These are phyloP conservation scores for Clonostachys sp. DNA, from an alignment of 2,329 filamentous ascomycete species.

Conservation along the genomic window DNA sequence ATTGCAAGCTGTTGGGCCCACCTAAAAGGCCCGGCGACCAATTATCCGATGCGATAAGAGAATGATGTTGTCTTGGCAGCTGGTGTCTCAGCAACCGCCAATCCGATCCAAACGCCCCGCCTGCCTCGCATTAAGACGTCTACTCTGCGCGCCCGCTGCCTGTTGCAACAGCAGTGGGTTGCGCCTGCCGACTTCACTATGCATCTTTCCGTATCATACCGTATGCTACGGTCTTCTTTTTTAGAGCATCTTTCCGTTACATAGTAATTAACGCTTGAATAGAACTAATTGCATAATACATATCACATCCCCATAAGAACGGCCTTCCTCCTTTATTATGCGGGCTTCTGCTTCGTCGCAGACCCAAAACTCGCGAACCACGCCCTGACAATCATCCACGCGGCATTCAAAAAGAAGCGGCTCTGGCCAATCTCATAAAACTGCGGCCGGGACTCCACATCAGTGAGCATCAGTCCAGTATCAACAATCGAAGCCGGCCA, in stretches of 20 bases:
- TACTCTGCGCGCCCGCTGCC: no score
- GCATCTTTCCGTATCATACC: neutral
- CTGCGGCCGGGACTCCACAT: conserved; percentile 43
- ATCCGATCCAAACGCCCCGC: neutral
- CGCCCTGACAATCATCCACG: conserved; percentile 29
- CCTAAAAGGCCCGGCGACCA: conserved; percentile 9
- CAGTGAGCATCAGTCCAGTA: conserved; percentile 33
- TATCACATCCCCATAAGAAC: no score
- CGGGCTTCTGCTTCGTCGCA: neutral
- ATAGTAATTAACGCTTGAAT: no score
- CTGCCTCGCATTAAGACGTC: no score
- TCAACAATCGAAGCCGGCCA: conserved; percentile 39
- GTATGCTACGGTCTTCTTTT: neutral
- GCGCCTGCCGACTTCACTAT: neutral
- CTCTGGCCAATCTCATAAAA: conserved; percentile 31
- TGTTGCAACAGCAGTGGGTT: no score
- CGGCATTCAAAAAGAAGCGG: conserved; percentile 20
- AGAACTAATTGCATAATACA: no score
- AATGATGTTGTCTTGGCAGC: conserved; percentile 15
- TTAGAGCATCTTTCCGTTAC: no score
- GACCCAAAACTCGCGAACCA: conserved; percentile 9
- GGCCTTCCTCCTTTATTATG: neutral
- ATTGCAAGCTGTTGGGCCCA: neutral
- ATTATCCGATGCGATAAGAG: conserved; percentile 20
- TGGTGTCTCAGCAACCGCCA: conserved; percentile 25